A percentile compares a stretch with the other conserved stretches of the same genome.
Conservation (phyloP, 495 filamentous ascomycete species). For the Chaetomium tenue region DNA sequence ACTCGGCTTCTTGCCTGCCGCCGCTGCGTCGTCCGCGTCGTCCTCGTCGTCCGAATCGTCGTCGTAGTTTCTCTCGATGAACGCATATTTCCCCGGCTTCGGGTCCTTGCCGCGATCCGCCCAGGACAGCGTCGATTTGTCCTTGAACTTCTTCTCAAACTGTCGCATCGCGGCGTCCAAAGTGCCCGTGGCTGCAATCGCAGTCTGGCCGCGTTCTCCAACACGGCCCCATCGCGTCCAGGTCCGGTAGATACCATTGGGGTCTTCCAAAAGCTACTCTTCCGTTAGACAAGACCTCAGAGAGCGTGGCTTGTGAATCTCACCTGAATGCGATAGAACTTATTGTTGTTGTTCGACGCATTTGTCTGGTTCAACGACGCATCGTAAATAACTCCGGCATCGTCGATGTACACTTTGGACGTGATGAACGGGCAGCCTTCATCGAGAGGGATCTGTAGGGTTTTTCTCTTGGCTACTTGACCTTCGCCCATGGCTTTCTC, state of each 20-base stretch:
- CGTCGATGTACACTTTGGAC: slow-evolving; percentile 63
- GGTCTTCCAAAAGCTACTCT: slow-evolving; percentile 40
- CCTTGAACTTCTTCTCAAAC: slow-evolving; percentile 75
- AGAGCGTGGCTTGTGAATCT: slow-evolving; percentile 12
- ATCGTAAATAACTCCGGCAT: slow-evolving; percentile 61
- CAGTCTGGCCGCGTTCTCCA: slow-evolving; percentile 65
- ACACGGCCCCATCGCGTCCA: slow-evolving; percentile 81
- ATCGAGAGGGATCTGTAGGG: slow-evolving; percentile 51
- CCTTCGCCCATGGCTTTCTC: slow-evolving; percentile 38
- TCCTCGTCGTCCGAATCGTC: slow-evolving; percentile 64
- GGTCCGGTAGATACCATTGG: slow-evolving; percentile 42
- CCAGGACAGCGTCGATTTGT: slow-evolving; percentile 73
- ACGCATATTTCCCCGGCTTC: slow-evolving; percentile 69
- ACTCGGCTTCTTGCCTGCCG: slow-evolving; percentile 40
- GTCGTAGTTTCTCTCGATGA: slow-evolving; percentile 67
- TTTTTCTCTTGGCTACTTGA: slow-evolving; percentile 46
- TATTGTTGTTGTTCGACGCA: slow-evolving; percentile 63
- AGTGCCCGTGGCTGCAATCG: slow-evolving; percentile 43
- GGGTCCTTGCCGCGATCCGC: slow-evolving; percentile 56
- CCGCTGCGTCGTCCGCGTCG: slow-evolving; percentile 40
- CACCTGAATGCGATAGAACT: slow-evolving; percentile 67
- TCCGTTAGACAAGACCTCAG: slow-evolving; percentile 6
- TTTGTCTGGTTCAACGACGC: slow-evolving; percentile 62
- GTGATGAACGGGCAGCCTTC: slow-evolving; percentile 35
- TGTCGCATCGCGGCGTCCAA: slow-evolving; percentile 48